Evolutionary conservation across 768 basidiomycete species (phyloP), one percentile per base, ranked within the genome.

Genomic region (Russula lepida): DNA sequence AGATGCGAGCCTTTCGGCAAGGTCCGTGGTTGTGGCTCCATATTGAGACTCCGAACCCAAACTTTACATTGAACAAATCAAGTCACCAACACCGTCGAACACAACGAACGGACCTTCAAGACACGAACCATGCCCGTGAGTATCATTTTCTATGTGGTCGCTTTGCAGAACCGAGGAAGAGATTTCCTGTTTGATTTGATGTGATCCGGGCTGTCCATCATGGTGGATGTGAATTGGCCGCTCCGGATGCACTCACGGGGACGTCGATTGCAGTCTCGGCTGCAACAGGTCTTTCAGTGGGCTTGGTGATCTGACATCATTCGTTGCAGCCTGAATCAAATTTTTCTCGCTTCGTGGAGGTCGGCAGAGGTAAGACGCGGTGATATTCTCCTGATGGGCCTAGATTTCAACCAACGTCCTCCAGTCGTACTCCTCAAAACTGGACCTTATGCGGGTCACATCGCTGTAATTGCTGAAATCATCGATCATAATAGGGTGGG

Each of bases 401-500:
- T 33, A 47, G 2, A 51, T 27, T 23, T 48, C 23, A 46, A 4
- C 17, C 12, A 17, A 17, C 4, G 6, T 50, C 23, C n/a, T 35
- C 0, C 65, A 88, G 93, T 98, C 64, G 92, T 98, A 74, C 92
- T 98, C 78, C 82, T 98, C 78, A 90, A 89, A 74, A 75, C 86
- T 60, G 95, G 95, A 58, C 91, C 92, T 59, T 83, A 77, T 61
- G 79, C 84, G 48, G 94, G 94, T 68, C 89, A 86, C 75, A 91
- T 97, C 69, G 97, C 97, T 58, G 88, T 93, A 66, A 95, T 99
- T 74, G 86, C 85, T 54, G 94, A 98, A 76, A 95, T 98, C 75
- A 95, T 98, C 66, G 97, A 98, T 84, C 95, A 98, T 82, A 95
- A 94, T 81, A 85, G 95, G 73, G 95, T 97, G 72, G 64, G 89